Conservation (phyloP, 1,284 basidiomycete species). For the Pascua sp. region DNA sequence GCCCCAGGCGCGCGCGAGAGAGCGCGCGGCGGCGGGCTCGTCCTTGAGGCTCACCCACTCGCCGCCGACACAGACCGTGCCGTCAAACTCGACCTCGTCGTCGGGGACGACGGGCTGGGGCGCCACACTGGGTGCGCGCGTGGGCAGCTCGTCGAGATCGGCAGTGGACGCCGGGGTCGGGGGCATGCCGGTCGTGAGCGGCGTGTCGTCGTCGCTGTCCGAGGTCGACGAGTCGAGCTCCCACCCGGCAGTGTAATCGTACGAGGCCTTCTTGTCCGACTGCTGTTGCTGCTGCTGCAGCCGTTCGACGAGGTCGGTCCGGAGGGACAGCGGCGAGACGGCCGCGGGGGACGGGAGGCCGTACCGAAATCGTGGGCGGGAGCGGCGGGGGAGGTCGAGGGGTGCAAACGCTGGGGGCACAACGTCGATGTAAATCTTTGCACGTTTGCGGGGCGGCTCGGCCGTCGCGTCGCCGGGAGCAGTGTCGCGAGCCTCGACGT, state of each 20-base stretch:
- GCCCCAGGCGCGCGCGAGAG: constrained; percentile 14
- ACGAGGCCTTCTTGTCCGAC: constrained; percentile 5
- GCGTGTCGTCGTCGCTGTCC: constrained; percentile 23
- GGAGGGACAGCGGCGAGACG: constrained; percentile 10
- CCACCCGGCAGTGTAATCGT: constrained; percentile 29
- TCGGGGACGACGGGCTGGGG: constrained; percentile 4
- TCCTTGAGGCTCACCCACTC: constrained; percentile 31
- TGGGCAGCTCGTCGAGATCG: constrained; percentile 15
- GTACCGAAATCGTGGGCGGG: constrained; percentile 22
- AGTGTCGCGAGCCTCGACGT: neutral
- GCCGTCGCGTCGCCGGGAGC: neutral
- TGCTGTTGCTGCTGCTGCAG: constrained; percentile 8
- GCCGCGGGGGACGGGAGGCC: constrained; percentile 36
- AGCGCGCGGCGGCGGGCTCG: constrained; percentile 4
- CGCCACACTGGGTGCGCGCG: constrained; percentile 3
- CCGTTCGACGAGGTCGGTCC: constrained; percentile 27
- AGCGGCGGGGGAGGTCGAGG: constrained; percentile 10
- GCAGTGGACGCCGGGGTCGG: constrained; percentile 35
- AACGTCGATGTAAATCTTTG: constrained; percentile 13
- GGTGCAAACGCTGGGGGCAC: constrained; percentile 35
- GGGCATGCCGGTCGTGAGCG: constrained; percentile 30
- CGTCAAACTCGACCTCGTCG: constrained; percentile 28
- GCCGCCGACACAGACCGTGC: constrained; percentile 24
- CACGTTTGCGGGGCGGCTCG: too few relatives aligned
- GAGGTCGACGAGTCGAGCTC: constrained; percentile 23